A percentile compares a stretch with the other conserved stretches of the same genome.
Evolutionary conservation across 129 eudicot species (phyloP).

Genomic region (Lactuca sativa): DNA sequence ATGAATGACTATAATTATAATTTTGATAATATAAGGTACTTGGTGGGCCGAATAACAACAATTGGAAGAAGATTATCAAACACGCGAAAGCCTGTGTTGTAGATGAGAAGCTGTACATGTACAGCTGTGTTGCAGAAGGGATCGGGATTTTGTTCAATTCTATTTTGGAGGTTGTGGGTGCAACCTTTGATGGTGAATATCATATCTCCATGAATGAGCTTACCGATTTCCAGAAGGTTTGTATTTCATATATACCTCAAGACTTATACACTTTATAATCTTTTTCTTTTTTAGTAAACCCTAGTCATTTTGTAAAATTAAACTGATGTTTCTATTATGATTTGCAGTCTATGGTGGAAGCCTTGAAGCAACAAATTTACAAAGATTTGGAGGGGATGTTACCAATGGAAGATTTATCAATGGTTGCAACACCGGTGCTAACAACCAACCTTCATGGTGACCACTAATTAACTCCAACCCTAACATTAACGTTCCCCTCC

Average conservation of each 20-base stretch:
- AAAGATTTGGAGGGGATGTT: slow-evolving; percentile 29
- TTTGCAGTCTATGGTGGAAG: slow-evolving; percentile 53
- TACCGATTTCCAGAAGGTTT: slow-evolving; percentile 53
- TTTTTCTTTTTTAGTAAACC: neutral
- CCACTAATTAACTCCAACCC: neutral
- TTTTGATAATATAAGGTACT: slow-evolving; percentile 44
- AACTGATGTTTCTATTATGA: neutral
- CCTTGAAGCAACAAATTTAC: slow-evolving; percentile 42
- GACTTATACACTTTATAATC: neutral
- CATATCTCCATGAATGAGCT: slow-evolving; percentile 44
- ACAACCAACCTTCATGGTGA: slow-evolving; percentile 27
- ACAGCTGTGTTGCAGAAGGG: slow-evolving; percentile 36
- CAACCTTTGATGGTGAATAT: slow-evolving; percentile 56
- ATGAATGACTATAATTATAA: slow-evolving; percentile 6
- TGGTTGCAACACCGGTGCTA: slow-evolving; percentile 14
- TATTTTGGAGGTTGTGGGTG: slow-evolving; percentile 55
- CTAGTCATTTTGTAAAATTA: too few species aligned
- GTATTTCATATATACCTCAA: slow-evolving; percentile 22
- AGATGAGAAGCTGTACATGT: slow-evolving; percentile 48
- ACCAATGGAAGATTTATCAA: slow-evolving; percentile 36
- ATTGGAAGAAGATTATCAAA: slow-evolving; percentile 54
- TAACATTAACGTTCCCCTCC: too few species aligned
- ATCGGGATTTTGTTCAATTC: slow-evolving; percentile 53
- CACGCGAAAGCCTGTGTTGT: slow-evolving; percentile 61
- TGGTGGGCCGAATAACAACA: slow-evolving; percentile 56